phyloP scores from a whole-genome alignment of 768 basidiomycete species.

The Rhizopogon roseolus region DNA sequence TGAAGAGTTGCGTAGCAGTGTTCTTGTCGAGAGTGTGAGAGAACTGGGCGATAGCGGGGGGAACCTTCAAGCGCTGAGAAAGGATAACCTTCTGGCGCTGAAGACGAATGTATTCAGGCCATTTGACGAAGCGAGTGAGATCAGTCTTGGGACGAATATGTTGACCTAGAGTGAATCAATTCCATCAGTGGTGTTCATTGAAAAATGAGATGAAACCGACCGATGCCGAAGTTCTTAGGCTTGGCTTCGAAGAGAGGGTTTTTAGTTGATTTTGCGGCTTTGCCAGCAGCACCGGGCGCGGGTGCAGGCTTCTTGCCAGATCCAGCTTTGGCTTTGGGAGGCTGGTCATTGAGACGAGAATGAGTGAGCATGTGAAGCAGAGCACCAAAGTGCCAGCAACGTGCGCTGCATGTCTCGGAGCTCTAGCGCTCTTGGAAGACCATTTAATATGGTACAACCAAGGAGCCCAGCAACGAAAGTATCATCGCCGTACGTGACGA shows the following conservation, averaged over 20 bases:
- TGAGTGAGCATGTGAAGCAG: slow-evolving; percentile 28
- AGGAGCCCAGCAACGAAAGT: slow-evolving; percentile 40
- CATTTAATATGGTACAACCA: slow-evolving; percentile 12
- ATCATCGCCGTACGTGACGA: slow-evolving; percentile 30
- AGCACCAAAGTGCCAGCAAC: slow-evolving; percentile 15
- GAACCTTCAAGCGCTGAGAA: slow-evolving; percentile 95
- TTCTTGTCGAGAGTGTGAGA: slow-evolving; percentile 98
- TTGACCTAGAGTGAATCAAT: slow-evolving; percentile 57
- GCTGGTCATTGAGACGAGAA: slow-evolving; percentile 92
- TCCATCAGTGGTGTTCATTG: neutral
- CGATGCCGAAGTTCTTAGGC: slow-evolving; percentile 94
- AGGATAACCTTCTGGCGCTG: slow-evolving; percentile 99
- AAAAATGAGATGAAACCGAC: slow-evolving; percentile 39
- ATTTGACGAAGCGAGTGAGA: slow-evolving; percentile 97
- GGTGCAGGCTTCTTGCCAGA: slow-evolving; percentile 81
- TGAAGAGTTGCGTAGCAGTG: slow-evolving; percentile 97
- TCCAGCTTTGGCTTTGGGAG: slow-evolving; percentile 63
- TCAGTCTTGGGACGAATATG: slow-evolving; percentile 88
- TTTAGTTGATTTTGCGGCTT: slow-evolving; percentile 71
- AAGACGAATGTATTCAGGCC: slow-evolving; percentile 97
- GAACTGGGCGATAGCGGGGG: slow-evolving; percentile 97
- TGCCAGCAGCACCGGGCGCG: slow-evolving; percentile 78
- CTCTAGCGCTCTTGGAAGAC: slow-evolving; percentile 39
- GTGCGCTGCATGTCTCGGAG: slow-evolving; percentile 41
- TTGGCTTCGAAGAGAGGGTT: slow-evolving; percentile 94